These are phyloP conservation scores for Umbelopsis sp. DNA, from an alignment of 371 early-diverging fungal genomes.

Conservation along the genomic window DNA sequence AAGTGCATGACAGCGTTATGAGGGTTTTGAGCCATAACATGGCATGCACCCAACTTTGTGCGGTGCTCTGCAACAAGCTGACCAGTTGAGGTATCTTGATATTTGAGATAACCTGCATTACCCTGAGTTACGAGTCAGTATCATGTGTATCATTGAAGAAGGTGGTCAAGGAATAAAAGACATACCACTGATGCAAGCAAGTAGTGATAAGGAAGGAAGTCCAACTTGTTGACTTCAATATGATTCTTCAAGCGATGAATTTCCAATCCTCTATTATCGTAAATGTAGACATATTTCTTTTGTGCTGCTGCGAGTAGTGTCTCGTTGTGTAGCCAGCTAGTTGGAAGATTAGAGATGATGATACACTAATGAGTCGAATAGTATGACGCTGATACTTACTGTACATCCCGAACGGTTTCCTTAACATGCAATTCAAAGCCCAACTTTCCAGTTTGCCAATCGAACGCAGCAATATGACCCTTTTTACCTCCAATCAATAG, in stretches of 20 bases:
- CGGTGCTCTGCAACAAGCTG: constrained; percentile 81
- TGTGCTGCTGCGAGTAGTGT: constrained; percentile 98
- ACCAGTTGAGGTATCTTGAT: constrained; percentile 98
- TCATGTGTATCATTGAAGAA: background rate
- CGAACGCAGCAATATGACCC: constrained; percentile 93
- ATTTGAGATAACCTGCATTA: constrained; percentile 84
- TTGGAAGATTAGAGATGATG: background rate
- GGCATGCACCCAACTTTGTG: constrained; percentile 81
- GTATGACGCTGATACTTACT: constrained; percentile 50
- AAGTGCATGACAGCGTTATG: constrained; percentile 93
- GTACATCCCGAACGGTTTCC: constrained; percentile 92
- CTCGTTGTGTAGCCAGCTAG: constrained; percentile 95
- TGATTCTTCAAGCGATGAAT: constrained; percentile 92
- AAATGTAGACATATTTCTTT: constrained; percentile 95
- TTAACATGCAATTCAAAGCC: constrained; percentile 87
- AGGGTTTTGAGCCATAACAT: constrained; percentile 90
- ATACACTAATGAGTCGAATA: background rate
- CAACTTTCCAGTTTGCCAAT: constrained; percentile 88
- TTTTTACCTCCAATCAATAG: constrained; percentile 88
- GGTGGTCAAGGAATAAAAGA: background rate
- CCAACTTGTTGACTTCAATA: constrained; percentile 79
- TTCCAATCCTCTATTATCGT: constrained; percentile 94
- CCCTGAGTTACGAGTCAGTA: constrained; percentile 48
- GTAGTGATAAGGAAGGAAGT: constrained; percentile 98
- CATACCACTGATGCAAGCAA: constrained; percentile 83